Percentiles rank a stretch among this genome's conserved stretches.
These are phyloP conservation scores for Canavalia gladiata DNA, from an alignment of 306 rosid species.

Conservation along the genomic window DNA sequence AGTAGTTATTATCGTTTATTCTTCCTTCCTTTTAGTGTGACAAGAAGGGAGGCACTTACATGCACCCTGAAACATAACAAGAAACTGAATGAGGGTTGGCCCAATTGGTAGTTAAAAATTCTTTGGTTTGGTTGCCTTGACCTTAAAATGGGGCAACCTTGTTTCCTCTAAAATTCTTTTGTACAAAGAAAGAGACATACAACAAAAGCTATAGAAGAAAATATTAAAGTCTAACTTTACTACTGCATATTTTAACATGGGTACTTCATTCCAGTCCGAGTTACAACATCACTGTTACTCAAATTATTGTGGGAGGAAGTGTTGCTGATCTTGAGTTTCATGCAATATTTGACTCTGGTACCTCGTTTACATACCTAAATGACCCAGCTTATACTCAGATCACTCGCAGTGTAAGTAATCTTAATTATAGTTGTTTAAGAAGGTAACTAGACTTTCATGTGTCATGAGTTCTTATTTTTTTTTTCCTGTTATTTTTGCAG, in stretches of 20 bases:
- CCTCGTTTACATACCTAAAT: constrained; percentile 81
- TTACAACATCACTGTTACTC: constrained; percentile 78
- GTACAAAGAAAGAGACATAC: constrained; percentile 4
- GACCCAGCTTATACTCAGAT: constrained; percentile 80
- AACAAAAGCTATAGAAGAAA: constrained; percentile 14
- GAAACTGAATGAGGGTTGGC: constrained; percentile 9
- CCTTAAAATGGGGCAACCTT: not conserved
- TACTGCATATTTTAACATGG: constrained; percentile 45
- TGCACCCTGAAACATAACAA: not conserved
- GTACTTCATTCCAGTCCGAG: constrained; percentile 63
- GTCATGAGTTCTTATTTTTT: constrained; percentile 7
- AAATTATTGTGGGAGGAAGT: constrained; percentile 62
- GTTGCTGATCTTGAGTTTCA: constrained; percentile 58
- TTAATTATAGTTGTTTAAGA: constrained; percentile 14
- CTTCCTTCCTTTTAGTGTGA: constrained; percentile 33
- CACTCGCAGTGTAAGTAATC: constrained; percentile 64
- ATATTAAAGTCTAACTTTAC: constrained; percentile 2
- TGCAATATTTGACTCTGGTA: constrained; percentile 89
- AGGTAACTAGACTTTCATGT: constrained; percentile 34
- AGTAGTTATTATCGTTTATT: constrained; percentile 48
- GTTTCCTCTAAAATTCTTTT: not conserved
- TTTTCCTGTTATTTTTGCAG: constrained; percentile 57
- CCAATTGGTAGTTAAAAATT: not conserved
- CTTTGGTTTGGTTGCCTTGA: constrained; percentile 19
- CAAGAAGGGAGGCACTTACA: constrained; percentile 28